Percentiles rank a stretch among this genome's conserved stretches.
Evolutionary conservation across 768 basidiomycete species (phyloP).

Genomic region (Neoboletus subvelutipes): DNA sequence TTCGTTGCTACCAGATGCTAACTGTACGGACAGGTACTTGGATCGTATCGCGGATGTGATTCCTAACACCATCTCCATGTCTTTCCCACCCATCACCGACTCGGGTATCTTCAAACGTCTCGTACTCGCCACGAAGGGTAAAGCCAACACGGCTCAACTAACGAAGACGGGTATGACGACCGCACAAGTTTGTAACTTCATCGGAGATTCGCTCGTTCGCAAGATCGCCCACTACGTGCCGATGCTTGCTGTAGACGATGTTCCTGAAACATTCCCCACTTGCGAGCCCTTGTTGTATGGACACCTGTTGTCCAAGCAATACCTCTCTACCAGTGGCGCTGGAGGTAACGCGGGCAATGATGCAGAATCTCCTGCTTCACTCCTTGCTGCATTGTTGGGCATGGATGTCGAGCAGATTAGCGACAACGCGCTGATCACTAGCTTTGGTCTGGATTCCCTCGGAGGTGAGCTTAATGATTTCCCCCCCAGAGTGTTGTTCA

Average conservation of each 20-base stretch:
- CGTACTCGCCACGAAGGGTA: constrained; percentile 26
- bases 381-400: constrained; percentile 25
- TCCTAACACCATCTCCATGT: constrained; percentile 34
- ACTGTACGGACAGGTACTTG: constrained; percentile 24
- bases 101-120: constrained; percentile 36
- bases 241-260: constrained; percentile 26
- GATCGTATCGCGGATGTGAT: constrained; percentile 32
- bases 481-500: neutral
- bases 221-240: constrained; percentile 33
- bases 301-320: constrained; percentile 25
- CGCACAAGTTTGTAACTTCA: constrained; percentile 32
- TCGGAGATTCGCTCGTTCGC: constrained; percentile 31
- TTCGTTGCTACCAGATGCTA: neutral
- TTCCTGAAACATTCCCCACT: constrained; percentile 24
- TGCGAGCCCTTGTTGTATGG: constrained; percentile 30
- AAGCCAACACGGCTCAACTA: constrained; percentile 30
- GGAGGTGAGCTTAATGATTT: constrained; percentile 20
- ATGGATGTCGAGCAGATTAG: constrained; percentile 30
- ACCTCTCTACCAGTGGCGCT: constrained; percentile 15
- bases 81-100: constrained; percentile 36
- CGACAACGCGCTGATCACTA: constrained; percentile 31
- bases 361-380: constrained; percentile 24
- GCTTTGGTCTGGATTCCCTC: constrained; percentile 26
- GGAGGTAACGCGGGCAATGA: constrained; percentile 10
- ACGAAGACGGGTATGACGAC: constrained; percentile 34